Evolutionary conservation across 164 flowering plant species (phyloP).

Genomic region (Vitis riparia): DNA sequence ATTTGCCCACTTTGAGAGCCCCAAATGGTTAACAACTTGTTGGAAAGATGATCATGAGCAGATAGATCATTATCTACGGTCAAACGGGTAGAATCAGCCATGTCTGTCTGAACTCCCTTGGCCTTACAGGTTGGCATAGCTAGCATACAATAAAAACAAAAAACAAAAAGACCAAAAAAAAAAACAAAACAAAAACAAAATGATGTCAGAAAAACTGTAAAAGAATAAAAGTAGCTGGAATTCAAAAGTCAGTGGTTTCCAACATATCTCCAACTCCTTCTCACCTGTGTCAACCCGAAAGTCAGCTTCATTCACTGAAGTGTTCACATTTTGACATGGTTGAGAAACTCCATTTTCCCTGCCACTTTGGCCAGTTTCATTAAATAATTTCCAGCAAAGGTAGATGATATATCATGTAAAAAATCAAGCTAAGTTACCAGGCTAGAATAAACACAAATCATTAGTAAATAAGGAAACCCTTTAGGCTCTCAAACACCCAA

Average conservation of each 20-base stretch:
- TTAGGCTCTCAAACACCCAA: neutral
- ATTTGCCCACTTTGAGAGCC: slow-evolving; percentile 29
- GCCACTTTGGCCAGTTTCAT: slow-evolving; percentile 16
- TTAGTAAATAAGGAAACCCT: neutral
- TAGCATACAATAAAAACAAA: slow-evolving; percentile 17
- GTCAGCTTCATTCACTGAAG: slow-evolving; percentile 17
- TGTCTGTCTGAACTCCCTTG: slow-evolving; percentile 76
- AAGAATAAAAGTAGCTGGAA: neutral
- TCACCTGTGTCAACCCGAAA: slow-evolving; percentile 32
- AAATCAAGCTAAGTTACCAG: neutral
- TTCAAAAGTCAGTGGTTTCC: neutral
- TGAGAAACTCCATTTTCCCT: slow-evolving; percentile 31
- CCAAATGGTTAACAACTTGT: slow-evolving; percentile 59
- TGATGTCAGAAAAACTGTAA: neutral
- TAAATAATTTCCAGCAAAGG: neutral
- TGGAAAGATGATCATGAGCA: slow-evolving; percentile 26
- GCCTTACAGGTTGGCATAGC: slow-evolving; percentile 37
- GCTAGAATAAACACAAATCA: neutral
- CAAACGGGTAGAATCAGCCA: slow-evolving; percentile 16
- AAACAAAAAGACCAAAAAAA: slow-evolving; percentile 8
- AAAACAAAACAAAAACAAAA: neutral
- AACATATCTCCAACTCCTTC: slow-evolving; percentile 2
- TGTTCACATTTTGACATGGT: slow-evolving; percentile 17
- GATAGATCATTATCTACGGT: slow-evolving; percentile 11
- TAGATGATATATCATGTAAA: neutral